Evolutionary conservation across 75 land plant genomes (phyloP).

Genomic region (Sequoia sempervirens): DNA sequence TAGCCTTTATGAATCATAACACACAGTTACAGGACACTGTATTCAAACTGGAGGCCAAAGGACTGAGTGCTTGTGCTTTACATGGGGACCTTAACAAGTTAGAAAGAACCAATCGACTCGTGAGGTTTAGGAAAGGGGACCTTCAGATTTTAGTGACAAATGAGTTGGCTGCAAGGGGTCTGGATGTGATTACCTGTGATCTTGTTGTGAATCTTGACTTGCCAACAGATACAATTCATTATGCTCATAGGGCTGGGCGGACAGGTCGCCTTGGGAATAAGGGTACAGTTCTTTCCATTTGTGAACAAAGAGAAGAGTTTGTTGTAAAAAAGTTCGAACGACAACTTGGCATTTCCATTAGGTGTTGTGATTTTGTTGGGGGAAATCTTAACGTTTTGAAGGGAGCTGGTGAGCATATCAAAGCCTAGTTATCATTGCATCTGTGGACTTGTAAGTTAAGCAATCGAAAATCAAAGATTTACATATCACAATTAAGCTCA

Average conservation of each 20-base stretch:
- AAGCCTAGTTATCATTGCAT: neutral
- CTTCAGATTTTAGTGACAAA: constrained; percentile 79
- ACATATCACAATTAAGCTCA: neutral
- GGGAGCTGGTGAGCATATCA: constrained; percentile 15
- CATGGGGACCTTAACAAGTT: constrained; percentile 87
- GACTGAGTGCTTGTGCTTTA: constrained; percentile 67
- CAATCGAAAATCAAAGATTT: neutral
- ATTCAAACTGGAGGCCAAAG: constrained; percentile 84
- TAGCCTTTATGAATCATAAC: constrained; percentile 90
- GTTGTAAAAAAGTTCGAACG: constrained; percentile 75
- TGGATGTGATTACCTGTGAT: constrained; percentile 87
- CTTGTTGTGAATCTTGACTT: constrained; percentile 88
- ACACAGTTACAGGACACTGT: constrained; percentile 77
- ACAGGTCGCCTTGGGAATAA: constrained; percentile 86
- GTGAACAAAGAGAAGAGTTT: constrained; percentile 82
- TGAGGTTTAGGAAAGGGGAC: constrained; percentile 73
- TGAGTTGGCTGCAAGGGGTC: constrained; percentile 91
- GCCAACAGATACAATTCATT: constrained; percentile 91
- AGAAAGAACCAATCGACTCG: constrained; percentile 59
- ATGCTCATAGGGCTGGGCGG: constrained; percentile 95
- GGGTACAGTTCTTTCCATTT: constrained; percentile 73
- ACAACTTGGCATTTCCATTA: constrained; percentile 67
- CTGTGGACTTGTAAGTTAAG: neutral
- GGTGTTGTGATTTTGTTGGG: constrained; percentile 56
- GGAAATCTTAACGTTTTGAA: constrained; percentile 45